phyloP scores from a whole-genome alignment of 208 protist species.

The Wallacemonas sp. region DNA sequence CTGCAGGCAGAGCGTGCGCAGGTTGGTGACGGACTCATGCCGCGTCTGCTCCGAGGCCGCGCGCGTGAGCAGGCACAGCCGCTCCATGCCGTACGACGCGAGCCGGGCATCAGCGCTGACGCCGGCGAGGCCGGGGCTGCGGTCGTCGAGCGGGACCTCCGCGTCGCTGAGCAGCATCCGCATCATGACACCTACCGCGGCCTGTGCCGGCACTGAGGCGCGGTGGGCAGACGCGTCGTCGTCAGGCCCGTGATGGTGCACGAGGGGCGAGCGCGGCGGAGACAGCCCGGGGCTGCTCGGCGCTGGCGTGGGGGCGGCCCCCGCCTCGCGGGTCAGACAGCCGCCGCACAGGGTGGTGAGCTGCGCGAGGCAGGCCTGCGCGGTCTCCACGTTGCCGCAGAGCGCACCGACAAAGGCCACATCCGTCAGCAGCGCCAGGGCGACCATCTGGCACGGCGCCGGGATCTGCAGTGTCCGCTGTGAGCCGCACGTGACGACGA shows the following conservation, averaged over 20 bases:
- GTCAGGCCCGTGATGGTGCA: conserved; percentile 5
- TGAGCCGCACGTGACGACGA: conserved; percentile 43
- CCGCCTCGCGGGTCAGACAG: conserved; percentile 34
- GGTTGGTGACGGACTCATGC: conserved; percentile 57
- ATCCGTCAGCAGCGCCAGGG: conserved; percentile 67
- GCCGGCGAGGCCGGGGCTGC: conserved; percentile 15
- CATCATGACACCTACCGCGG: conserved; percentile 5
- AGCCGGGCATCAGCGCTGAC: neutral
- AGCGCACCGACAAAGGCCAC: conserved; percentile 76
- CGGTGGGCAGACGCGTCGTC: neutral
- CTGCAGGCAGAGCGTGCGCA: conserved; percentile 73
- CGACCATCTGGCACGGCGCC: conserved; percentile 33
- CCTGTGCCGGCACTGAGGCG: conserved; percentile 12
- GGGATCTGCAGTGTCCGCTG: conserved; percentile 37
- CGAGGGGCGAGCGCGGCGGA: conserved; percentile 8
- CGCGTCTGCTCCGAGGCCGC: conserved; percentile 71
- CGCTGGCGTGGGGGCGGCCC: neutral
- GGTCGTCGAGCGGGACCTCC: conserved; percentile 26
- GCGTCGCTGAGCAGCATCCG: conserved; percentile 34
- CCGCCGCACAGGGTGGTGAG: conserved; percentile 70
- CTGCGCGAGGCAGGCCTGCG: conserved; percentile 76
- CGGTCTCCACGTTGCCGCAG: conserved; percentile 72
- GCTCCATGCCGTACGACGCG: conserved; percentile 34
- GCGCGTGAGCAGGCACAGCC: conserved; percentile 60
- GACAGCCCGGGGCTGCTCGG: conserved; percentile 10